Conservation (phyloP, 1,139 yeast genomes). For the Blastobotrys capitulatus region DNA sequence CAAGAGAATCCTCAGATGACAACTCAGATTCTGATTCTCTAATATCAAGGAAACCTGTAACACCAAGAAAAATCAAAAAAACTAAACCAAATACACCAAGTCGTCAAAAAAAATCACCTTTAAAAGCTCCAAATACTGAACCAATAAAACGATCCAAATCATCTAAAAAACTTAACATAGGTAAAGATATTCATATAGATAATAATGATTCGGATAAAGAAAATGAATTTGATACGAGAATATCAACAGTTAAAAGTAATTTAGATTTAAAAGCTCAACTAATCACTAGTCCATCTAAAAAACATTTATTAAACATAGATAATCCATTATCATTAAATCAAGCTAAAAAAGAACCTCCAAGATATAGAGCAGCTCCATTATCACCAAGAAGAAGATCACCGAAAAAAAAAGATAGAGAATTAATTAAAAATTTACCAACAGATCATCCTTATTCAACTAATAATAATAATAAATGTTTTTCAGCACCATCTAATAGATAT, state of each 20-base stretch:
- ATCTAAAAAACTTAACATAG: not conserved
- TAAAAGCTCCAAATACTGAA: not conserved
- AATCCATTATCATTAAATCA: not conserved
- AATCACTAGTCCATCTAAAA: not conserved
- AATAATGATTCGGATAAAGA: not conserved
- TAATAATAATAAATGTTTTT: not conserved
- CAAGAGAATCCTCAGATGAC: too few species aligned
- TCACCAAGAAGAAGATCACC: conserved; percentile 1
- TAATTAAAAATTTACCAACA: not conserved
- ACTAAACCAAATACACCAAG: not conserved
- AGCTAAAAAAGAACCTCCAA: not conserved
- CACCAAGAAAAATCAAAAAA: not conserved
- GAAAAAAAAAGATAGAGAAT: not conserved
- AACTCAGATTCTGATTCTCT: too few species aligned
- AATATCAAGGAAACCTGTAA: not conserved
- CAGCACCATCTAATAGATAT: not conserved
- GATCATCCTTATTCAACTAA: not conserved
- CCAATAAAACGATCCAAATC: not conserved
- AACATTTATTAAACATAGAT: not conserved
- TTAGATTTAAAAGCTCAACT: not conserved
- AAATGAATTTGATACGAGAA: not conserved
- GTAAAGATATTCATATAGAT: not conserved
- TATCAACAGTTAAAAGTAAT: not conserved
- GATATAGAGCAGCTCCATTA: not conserved
- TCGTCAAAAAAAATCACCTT: not conserved